phyloP scores from a whole-genome alignment of 2,329 filamentous ascomycete genomes.

The Mycosphaerella sp. region DNA sequence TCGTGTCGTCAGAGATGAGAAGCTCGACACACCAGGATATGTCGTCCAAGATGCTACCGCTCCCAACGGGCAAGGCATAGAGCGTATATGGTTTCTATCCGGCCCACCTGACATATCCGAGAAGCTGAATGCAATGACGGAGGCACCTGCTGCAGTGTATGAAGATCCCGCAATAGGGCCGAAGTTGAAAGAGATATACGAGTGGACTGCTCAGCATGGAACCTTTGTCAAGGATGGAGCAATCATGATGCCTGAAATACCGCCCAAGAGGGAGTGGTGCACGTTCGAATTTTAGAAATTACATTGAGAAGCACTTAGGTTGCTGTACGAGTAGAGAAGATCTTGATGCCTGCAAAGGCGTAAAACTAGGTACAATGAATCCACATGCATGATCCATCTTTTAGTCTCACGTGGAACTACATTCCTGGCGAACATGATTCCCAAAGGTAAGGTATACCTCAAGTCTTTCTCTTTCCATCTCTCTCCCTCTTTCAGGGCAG shows the following conservation, averaged over 20 bases:
- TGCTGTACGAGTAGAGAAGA: too few species aligned
- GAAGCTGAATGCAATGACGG: slow-evolving; percentile 48
- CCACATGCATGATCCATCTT: too few species aligned
- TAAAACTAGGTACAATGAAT: too few species aligned
- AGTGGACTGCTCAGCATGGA: slow-evolving; percentile 57
- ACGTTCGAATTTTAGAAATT: slow-evolving; percentile 31
- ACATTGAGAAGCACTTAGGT: too few species aligned
- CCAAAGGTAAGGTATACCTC: too few species aligned
- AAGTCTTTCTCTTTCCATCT: too few species aligned
- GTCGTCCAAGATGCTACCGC: slow-evolving; percentile 1
- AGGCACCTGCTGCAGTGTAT: slow-evolving; percentile 53
- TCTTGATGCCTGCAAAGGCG: too few species aligned
- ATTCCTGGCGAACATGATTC: too few species aligned
- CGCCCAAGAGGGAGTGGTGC: slow-evolving; percentile 69
- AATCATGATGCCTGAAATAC: slow-evolving; percentile 63
- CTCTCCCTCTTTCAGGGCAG: too few species aligned
- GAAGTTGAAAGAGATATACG: slow-evolving; percentile 55
- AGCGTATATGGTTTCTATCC: slow-evolving; percentile 13
- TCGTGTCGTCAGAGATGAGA: slow-evolving; percentile 2
- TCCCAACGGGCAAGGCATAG: not conserved
- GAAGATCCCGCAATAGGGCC: slow-evolving; percentile 48
- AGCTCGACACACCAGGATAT: slow-evolving; percentile 5
- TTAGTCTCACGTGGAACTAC: too few species aligned
- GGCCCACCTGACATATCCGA: slow-evolving; percentile 51
- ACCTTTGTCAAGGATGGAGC: slow-evolving; percentile 55